A percentile compares a stretch with the other conserved stretches of the same genome.
phyloP scores from a whole-genome alignment of 2,329 filamentous ascomycete genomes.

The Fusarium sp. region DNA sequence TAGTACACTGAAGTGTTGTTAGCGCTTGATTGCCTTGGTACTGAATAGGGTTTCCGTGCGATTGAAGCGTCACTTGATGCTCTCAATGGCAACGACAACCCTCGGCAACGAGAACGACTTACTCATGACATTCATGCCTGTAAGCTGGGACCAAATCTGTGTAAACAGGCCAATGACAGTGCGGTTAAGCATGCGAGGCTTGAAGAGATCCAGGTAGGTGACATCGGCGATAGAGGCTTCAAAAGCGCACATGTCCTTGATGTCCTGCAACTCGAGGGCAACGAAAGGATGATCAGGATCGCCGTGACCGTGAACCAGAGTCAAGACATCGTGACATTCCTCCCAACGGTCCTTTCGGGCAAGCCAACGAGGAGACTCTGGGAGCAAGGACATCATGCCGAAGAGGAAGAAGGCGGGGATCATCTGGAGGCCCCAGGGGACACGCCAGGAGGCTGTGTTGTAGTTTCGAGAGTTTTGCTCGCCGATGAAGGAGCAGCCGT shows the following conservation, averaged over 20 bases:
- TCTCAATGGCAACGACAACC: not conserved
- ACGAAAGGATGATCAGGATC: slow-evolving; percentile 78
- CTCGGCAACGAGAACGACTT: slow-evolving; percentile 31
- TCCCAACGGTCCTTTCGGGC: slow-evolving; percentile 79
- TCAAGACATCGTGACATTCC: slow-evolving; percentile 64
- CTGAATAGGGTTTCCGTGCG: too few relatives aligned
- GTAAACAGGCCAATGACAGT: slow-evolving; percentile 67
- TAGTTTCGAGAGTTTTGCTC: slow-evolving; percentile 59
- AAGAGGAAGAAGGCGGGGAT: slow-evolving; percentile 73
- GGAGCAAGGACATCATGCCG: slow-evolving; percentile 71
- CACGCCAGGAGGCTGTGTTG: slow-evolving; percentile 71
- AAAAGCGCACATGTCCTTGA: slow-evolving; percentile 81
- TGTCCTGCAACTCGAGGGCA: slow-evolving; percentile 77
- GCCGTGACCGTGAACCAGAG: slow-evolving; percentile 76
- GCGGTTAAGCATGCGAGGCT: slow-evolving; percentile 74
- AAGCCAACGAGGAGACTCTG: slow-evolving; percentile 74
- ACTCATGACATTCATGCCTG: slow-evolving; percentile 74
- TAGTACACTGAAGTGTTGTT: slow-evolving; percentile 68
- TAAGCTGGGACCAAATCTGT: slow-evolving; percentile 71
- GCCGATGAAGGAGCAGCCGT: slow-evolving; percentile 74
- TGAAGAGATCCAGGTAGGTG: slow-evolving; percentile 80
- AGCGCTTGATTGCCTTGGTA: not conserved
- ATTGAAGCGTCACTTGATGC: too few relatives aligned
- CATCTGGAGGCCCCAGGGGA: slow-evolving; percentile 75
- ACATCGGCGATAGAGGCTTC: slow-evolving; percentile 80